Evolutionary conservation across 495 filamentous ascomycete genomes (phyloP).

Genomic region (Xanthoparmelia taractica): DNA sequence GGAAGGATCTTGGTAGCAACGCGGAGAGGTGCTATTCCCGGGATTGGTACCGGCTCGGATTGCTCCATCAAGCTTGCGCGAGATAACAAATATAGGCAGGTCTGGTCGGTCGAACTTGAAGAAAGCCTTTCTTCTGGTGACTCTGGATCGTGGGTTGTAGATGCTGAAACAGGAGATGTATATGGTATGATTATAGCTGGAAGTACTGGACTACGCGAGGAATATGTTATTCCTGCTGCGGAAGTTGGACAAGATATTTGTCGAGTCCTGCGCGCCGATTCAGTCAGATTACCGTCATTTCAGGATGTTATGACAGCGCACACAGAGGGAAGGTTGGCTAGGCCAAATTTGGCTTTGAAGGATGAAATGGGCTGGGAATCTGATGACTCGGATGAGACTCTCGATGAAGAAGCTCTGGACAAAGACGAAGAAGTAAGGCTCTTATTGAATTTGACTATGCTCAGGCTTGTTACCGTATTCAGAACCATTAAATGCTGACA

Average conservation of each 20-base stretch:
- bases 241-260: neutral
- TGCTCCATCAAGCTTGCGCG: slow-evolving; percentile 5
- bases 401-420: neutral
- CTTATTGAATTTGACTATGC: neutral
- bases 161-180: slow-evolving; percentile 8
- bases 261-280: neutral
- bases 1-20: slow-evolving; percentile 5
- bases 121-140: slow-evolving; percentile 8
- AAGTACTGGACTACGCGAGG: slow-evolving; percentile 5
- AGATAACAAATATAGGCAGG: neutral
- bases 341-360: neutral
- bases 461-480: neutral
- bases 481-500: neutral
- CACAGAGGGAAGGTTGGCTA: neutral
- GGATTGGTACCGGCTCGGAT: slow-evolving; percentile 4
- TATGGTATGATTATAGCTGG: slow-evolving; percentile 11
- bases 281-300: neutral
- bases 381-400: slow-evolving; percentile 2
- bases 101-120: slow-evolving; percentile 5
- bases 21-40: neutral
- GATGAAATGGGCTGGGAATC: slow-evolving; percentile 6
- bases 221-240: slow-evolving; percentile 2
- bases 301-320: slow-evolving; percentile 4
- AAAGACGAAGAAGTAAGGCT: slow-evolving; percentile 2
- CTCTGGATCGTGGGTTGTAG: slow-evolving; percentile 11